phyloP scores from a whole-genome alignment of 768 basidiomycete genomes.

The Boletus edulis region DNA sequence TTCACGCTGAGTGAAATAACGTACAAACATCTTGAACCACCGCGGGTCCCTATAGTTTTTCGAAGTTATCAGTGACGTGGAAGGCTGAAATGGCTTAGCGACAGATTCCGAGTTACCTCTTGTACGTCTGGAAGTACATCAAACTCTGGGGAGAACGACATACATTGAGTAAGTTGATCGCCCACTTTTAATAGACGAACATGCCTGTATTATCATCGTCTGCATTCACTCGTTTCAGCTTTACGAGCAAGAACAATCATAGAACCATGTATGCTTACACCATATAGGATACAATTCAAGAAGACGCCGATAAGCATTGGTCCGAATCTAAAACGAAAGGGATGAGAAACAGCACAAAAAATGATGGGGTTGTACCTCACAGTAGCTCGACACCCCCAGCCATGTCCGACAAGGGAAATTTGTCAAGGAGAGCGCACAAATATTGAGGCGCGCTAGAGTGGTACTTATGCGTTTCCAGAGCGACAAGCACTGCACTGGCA shows the following conservation, averaged over 20 bases:
- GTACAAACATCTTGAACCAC: conserved; percentile 47
- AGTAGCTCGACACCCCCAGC: background rate
- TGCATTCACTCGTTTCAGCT: background rate
- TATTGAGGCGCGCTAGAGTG: no score
- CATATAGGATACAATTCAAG: conserved; percentile 15
- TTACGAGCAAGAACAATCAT: background rate
- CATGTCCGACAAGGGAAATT: background rate
- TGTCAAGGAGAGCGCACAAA: no score
- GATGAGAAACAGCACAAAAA: conserved; percentile 27
- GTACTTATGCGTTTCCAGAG: no score
- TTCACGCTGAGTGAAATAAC: conserved; percentile 3
- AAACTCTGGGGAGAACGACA: conserved; percentile 34
- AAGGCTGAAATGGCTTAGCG: no score
- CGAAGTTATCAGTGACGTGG: background rate
- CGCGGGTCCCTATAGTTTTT: conserved; percentile 36
- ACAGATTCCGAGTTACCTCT: conserved; percentile 24
- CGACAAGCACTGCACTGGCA: no score
- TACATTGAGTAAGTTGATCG: background rate
- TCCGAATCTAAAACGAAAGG: conserved; percentile 36
- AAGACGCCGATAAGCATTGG: conserved; percentile 15
- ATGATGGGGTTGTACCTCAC: background rate
- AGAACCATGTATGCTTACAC: conserved; percentile 1
- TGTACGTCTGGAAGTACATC: conserved; percentile 44
- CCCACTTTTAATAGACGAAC: background rate
- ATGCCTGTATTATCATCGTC: conserved; percentile 11